A percentile compares a stretch with the other conserved stretches of the same genome.
Conservation (phyloP, 1,284 basidiomycete genomes). For the Heterobasidion irregulare region DNA sequence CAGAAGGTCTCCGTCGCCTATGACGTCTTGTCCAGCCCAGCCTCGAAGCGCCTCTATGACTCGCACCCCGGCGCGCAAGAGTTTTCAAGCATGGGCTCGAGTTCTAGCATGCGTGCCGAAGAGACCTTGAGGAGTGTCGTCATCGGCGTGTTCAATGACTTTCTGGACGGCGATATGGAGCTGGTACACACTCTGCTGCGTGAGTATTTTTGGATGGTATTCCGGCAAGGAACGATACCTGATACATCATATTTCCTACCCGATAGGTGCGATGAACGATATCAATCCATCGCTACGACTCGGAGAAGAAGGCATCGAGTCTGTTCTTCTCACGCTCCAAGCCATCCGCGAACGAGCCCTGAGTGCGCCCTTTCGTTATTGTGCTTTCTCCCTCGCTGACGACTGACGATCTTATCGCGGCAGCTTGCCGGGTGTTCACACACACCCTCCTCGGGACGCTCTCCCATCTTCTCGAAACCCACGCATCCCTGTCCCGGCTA, state of each 20-base stretch:
- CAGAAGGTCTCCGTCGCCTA: constrained; percentile 83
- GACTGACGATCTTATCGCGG: constrained; percentile 1
- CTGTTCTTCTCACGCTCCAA: constrained; percentile 53
- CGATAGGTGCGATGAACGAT: constrained; percentile 62
- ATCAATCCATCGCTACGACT: constrained; percentile 63
- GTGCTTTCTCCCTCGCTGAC: not conserved
- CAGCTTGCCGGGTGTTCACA: constrained; percentile 76
- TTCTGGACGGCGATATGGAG: constrained; percentile 78
- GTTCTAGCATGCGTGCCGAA: constrained; percentile 49
- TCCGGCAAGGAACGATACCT: not conserved
- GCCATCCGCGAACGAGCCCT: constrained; percentile 59
- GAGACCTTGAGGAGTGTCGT: constrained; percentile 73
- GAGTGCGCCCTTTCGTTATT: constrained; percentile 32
- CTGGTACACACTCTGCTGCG: constrained; percentile 68
- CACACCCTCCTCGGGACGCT: constrained; percentile 68
- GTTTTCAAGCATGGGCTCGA: constrained; percentile 42
- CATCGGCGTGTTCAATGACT: constrained; percentile 70
- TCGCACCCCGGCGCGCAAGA: constrained; percentile 30
- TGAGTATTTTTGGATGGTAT: constrained; percentile 26
- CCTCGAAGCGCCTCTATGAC: constrained; percentile 65
- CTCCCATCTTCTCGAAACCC: constrained; percentile 68
- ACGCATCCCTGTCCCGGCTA: constrained; percentile 66
- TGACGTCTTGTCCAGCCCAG: constrained; percentile 68
- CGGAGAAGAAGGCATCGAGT: constrained; percentile 65
- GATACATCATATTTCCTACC: not conserved